Evolutionary conservation across 1,284 basidiomycete species (phyloP), one percentile per base, ranked within the genome.

Genomic region (Pseudozyma tsukubaensis): DNA sequence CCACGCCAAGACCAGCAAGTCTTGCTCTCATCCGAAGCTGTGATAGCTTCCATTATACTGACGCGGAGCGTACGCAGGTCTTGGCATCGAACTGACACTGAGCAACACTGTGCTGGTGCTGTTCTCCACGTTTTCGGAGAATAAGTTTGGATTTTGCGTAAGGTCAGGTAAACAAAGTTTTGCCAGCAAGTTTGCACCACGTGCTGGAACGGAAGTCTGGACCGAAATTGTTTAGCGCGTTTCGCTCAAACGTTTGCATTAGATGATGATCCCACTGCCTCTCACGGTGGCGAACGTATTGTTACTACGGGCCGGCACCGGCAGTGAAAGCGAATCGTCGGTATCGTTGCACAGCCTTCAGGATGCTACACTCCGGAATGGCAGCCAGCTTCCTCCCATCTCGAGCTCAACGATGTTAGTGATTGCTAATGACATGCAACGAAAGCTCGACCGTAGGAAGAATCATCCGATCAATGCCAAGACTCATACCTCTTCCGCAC

Each of bases 1-100:
- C 3, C 21, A 21, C n/a, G 54, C 42, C 59, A 61, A 61, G 59
- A 54, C 37, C 40, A 13, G 29, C 19, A 21, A 54, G 21, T 70
- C 67, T 70, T 70, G 67, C 67, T 70, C 67, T 70, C 61, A 35
- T 53, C 45, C 18, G 7, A 14, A 44, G 67, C 67, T 54, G 24
- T 5, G 18, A 13, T 10, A 0, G 12, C 21, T 19, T 13, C 21
- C 7, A 12, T 14, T 4, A 16, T 4, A 18, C 12, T 18, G 53
- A 64, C 60, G 67, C 58, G 50, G 64, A 40, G 14, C 13, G 3
- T 19, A 64, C 48, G 61, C 19, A 0, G 14, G 58, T 61, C 68
- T 65, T 71, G 68, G 68, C 68, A 57, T 64, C 53, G 40, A 54
- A 43, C 40, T 32, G 24, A 60, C 37, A 11, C 29, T 56, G 10